phyloP scores from a whole-genome alignment of 2,329 filamentous ascomycete species.

The Onygenales sp. region DNA sequence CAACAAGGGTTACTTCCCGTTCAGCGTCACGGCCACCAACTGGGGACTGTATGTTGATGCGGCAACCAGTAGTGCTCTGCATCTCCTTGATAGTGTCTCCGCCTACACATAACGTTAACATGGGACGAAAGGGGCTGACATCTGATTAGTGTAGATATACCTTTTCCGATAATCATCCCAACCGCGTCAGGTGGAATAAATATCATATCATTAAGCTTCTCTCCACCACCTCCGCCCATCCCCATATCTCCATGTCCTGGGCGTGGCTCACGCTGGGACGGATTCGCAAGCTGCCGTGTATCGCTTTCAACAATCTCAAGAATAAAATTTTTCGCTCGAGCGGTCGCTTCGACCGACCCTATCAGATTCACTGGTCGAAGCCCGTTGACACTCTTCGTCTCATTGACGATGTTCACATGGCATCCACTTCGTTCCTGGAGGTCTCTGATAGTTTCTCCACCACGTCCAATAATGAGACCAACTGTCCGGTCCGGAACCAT shows the following conservation, averaged over 20 bases:
- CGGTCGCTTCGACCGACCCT: conserved; percentile 63
- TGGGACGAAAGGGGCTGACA: neutral
- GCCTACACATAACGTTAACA: conserved; percentile 29
- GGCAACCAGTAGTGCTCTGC: conserved; percentile 79
- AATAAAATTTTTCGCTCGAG: conserved; percentile 74
- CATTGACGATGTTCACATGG: conserved; percentile 89
- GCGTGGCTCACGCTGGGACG: conserved; percentile 13
- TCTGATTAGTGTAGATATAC: conserved; percentile 19
- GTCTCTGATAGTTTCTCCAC: conserved; percentile 86
- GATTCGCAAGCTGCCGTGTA: conserved; percentile 33
- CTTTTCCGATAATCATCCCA: conserved; percentile 94
- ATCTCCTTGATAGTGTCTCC: conserved; percentile 92
- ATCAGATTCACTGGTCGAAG: conserved; percentile 85
- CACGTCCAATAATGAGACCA: conserved; percentile 85
- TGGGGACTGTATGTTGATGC: conserved; percentile 81
- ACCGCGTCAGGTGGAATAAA: conserved; percentile 83
- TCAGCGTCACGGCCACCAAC: conserved; percentile 63
- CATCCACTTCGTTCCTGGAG: conserved; percentile 87
- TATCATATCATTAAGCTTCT: conserved; percentile 71
- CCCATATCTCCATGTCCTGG: conserved; percentile 17
- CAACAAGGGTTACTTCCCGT: conserved; percentile 79
- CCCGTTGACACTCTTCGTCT: conserved; percentile 86
- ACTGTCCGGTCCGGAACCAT: conserved; percentile 93
- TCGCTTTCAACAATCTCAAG: conserved; percentile 93
- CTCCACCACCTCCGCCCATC: conserved; percentile 11